phyloP scores from a whole-genome alignment of 805 yeast genomes.

The Cyberlindnera petersonii region DNA sequence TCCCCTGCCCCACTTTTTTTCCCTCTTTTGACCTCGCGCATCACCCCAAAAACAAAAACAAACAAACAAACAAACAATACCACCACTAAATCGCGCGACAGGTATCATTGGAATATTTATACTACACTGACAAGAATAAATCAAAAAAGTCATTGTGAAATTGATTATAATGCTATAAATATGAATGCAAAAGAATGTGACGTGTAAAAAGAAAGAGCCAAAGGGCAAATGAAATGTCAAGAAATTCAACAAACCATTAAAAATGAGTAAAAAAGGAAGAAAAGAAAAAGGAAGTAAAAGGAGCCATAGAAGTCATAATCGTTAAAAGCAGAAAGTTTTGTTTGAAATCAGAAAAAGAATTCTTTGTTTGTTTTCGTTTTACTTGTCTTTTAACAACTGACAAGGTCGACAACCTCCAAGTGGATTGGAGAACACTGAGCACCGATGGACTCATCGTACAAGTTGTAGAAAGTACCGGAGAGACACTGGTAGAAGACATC shows the following conservation, averaged over 20 bases:
- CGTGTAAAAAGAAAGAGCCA: not conserved
- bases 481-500: conserved; percentile 69
- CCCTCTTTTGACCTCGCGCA: too few relatives aligned
- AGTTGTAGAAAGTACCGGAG: conserved; percentile 75
- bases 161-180: too few relatives aligned
- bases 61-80: too few relatives aligned
- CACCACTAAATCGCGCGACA: too few relatives aligned
- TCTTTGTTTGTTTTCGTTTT: too few relatives aligned
- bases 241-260: not conserved
- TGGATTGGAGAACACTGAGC: conserved; percentile 60
- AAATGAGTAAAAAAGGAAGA: conserved; percentile 1
- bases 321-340: too few relatives aligned
- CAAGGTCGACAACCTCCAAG: conserved; percentile 54
- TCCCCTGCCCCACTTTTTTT: too few relatives aligned
- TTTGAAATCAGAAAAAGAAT: too few relatives aligned
- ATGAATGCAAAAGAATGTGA: not conserved
- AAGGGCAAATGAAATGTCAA: not conserved
- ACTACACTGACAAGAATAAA: too few relatives aligned
- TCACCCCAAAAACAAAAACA: too few relatives aligned
- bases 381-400: conserved; percentile 51
- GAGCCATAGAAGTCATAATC: not conserved
- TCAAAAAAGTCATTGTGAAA: too few relatives aligned
- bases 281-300: not conserved
- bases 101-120: too few relatives aligned
- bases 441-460: conserved; percentile 63